A percentile compares a stretch with the other conserved stretches of the same genome.
phyloP scores from a whole-genome alignment of 1,284 basidiomycete species.

The Volvariella volvacea region DNA sequence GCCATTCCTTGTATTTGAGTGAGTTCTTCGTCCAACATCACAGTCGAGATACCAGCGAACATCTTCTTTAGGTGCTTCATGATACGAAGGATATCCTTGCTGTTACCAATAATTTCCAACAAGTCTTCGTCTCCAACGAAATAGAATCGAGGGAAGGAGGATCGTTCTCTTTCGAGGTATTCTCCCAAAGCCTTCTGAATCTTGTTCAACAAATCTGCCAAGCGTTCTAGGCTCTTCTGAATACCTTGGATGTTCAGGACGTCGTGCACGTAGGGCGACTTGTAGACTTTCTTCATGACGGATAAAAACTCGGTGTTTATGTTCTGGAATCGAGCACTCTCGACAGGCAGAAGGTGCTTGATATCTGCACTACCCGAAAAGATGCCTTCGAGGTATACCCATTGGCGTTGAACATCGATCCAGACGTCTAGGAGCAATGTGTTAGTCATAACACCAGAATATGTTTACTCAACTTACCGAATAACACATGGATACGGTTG shows the following conservation, averaged over 20 bases:
- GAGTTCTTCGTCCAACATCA: conserved; percentile 85
- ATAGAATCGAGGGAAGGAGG: conserved; percentile 98
- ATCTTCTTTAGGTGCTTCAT: conserved; percentile 99
- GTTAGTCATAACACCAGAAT: conserved; percentile 1
- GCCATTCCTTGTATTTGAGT: conserved; percentile 87
- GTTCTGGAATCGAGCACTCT: conserved; percentile 95
- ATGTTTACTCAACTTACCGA: conserved; percentile 58
- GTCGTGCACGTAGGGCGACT: conserved; percentile 95
- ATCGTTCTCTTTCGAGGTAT: conserved; percentile 95
- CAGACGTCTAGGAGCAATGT: conserved; percentile 68
- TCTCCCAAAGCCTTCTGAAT: conserved; percentile 99
- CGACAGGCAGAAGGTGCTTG: conserved; percentile 96
- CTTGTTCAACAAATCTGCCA: conserved; percentile 94
- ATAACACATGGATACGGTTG: conserved; percentile 91
- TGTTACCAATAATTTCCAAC: conserved; percentile 98
- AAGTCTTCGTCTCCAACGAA: conserved; percentile 99
- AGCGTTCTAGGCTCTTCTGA: conserved; percentile 94
- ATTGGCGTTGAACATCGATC: conserved; percentile 99
- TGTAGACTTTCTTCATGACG: conserved; percentile 99
- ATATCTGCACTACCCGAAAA: conserved; percentile 99
- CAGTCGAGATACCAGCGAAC: conserved; percentile 95
- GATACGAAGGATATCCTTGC: conserved; percentile 95
- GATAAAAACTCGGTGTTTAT: conserved; percentile 98
- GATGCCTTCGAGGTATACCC: conserved; percentile 99
- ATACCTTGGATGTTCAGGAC: conserved; percentile 96